Conservation (phyloP, 306 rosid species). For the Calophaca sinica region DNA sequence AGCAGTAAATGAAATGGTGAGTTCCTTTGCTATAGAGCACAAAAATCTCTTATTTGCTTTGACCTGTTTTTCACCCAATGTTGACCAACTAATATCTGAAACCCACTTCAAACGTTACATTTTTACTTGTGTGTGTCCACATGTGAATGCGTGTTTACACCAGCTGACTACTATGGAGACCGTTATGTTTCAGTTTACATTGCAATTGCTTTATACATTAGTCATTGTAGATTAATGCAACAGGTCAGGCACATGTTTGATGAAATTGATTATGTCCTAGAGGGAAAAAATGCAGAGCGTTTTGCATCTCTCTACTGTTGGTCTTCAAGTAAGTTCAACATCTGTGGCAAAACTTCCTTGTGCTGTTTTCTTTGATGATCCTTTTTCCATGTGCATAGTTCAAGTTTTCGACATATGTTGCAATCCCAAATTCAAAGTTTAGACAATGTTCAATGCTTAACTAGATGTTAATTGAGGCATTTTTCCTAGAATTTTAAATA, state of each 20-base stretch:
- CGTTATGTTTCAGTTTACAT: slow-evolving; percentile 36
- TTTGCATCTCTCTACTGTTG: slow-evolving; percentile 79
- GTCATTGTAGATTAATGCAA: slow-evolving; percentile 48
- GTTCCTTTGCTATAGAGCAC: slow-evolving; percentile 44
- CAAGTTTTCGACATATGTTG: slow-evolving; percentile 32
- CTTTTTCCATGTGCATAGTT: slow-evolving; percentile 14
- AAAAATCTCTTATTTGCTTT: slow-evolving; percentile 22
- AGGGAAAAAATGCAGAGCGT: slow-evolving; percentile 94
- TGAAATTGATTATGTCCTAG: slow-evolving; percentile 89
- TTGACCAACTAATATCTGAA: slow-evolving; percentile 4
- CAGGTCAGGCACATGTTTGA: slow-evolving; percentile 99
- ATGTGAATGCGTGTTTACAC: not conserved
- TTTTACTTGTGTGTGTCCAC: slow-evolving; percentile 5
- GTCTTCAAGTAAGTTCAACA: slow-evolving; percentile 66
- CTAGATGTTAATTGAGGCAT: slow-evolving; percentile 9
- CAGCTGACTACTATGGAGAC: slow-evolving; percentile 27
- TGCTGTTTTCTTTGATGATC: slow-evolving; percentile 34
- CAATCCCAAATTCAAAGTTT: slow-evolving; percentile 36
- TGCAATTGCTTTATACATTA: slow-evolving; percentile 36
- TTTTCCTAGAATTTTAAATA: not conserved
- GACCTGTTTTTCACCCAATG: slow-evolving; percentile 34
- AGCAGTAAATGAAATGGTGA: slow-evolving; percentile 96
- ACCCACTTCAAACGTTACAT: not conserved
- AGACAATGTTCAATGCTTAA: slow-evolving; percentile 26
- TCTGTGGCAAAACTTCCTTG: slow-evolving; percentile 22